Percentiles rank a stretch among this genome's conserved stretches.
Conservation (phyloP, 2,329 filamentous ascomycete genomes). For the Diaporthe ampelina region DNA sequence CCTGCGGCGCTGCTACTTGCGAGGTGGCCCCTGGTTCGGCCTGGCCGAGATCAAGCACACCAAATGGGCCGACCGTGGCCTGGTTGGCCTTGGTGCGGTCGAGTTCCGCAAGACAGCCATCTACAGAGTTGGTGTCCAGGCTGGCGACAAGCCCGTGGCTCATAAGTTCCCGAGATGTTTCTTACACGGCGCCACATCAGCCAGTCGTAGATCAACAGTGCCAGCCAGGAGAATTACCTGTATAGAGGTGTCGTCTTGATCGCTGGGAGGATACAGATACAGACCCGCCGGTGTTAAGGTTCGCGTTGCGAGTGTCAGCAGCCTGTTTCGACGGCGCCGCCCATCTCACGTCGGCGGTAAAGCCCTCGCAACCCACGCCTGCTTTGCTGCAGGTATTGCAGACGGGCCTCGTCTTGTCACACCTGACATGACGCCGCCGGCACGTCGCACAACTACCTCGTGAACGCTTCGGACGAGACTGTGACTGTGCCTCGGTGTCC, state of each 20-base stretch:
- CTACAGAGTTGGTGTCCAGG: conserved; percentile 9
- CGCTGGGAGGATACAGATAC: not conserved
- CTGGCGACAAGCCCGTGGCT: conserved; percentile 15
- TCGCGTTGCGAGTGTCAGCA: not conserved
- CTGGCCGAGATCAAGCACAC: conserved; percentile 13
- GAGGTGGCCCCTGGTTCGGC: no score
- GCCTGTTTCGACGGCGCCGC: not conserved
- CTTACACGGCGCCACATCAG: not conserved
- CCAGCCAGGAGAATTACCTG: conserved; percentile 2
- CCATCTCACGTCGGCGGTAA: conserved; percentile 8
- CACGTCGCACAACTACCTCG: conserved; percentile 14
- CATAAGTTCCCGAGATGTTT: conserved; percentile 8
- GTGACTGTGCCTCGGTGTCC: not conserved
- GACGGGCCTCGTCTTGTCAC: conserved; percentile 1
- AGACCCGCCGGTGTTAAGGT: not conserved
- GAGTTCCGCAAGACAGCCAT: conserved; percentile 12
- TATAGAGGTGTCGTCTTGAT: conserved; percentile 9
- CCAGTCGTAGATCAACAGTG: not conserved
- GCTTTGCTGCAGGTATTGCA: conserved; percentile 22
- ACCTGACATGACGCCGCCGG: conserved; percentile 11
- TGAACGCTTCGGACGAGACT: not conserved
- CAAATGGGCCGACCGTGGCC: conserved; percentile 13
- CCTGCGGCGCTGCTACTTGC: not conserved
- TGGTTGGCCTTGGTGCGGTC: not conserved
- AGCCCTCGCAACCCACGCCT: not conserved